A percentile compares a stretch with the other conserved stretches of the same genome.
phyloP scores from a whole-genome alignment of 345 rosid species.

The Cardamine chenopodiifolia region DNA sequence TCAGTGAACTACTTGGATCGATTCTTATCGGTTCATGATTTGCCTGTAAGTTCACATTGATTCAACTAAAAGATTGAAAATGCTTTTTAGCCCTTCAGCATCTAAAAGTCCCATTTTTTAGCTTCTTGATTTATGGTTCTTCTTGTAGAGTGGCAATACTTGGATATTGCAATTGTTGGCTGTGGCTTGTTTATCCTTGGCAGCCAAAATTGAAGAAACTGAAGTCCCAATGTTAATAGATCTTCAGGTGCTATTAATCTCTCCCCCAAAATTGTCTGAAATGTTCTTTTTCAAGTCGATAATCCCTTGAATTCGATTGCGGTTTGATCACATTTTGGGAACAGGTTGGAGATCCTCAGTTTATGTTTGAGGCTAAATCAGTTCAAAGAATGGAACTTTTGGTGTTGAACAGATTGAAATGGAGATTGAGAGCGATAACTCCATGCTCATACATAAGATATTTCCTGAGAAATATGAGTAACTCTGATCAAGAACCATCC shows the following conservation, averaged over 20 bases:
- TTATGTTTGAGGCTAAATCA: constrained; percentile 57
- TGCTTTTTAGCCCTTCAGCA: not conserved
- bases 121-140: constrained; percentile 12
- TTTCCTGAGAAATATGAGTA: constrained; percentile 51
- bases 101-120: not conserved
- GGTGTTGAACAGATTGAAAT: constrained; percentile 58
- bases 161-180: constrained; percentile 68
- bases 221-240: constrained; percentile 57
- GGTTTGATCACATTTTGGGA: constrained; percentile 17
- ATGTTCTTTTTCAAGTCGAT: not conserved
- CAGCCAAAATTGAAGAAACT: constrained; percentile 77
- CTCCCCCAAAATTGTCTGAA: not conserved
- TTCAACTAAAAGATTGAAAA: not conserved
- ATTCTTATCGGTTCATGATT: constrained; percentile 63
- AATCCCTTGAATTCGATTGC: not conserved
- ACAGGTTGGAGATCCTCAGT: constrained; percentile 59
- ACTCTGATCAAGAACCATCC: constrained; percentile 47
- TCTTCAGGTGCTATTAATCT: constrained; percentile 57
- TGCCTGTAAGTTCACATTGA: constrained; percentile 59
- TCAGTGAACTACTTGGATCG: constrained; percentile 77
- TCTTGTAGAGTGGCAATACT: constrained; percentile 53
- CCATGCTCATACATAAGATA: constrained; percentile 64
- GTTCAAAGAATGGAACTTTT: constrained; percentile 77
- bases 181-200: constrained; percentile 76
- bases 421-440: constrained; percentile 65